Base-by-base conservation (phyloP, 163 green algal species). In the Volvox carteri region DNA sequence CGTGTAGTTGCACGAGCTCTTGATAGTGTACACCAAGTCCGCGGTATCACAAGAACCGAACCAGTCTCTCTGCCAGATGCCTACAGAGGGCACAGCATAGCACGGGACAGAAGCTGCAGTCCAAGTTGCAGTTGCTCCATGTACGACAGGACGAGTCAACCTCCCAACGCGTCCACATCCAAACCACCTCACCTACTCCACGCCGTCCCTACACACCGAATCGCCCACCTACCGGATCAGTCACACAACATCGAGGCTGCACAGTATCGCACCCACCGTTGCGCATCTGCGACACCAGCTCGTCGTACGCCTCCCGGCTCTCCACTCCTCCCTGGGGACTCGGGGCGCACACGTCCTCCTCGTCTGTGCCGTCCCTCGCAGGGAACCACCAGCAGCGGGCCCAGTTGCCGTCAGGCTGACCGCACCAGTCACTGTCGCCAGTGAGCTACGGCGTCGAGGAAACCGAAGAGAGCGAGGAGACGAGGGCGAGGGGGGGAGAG, bases 21-120 rank as follows among this genome's bases (percentile, higher is more conserved):
- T 81, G 50, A 88, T 74, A 35, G 83, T 88, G 50, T 81, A 88
- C 0, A 88, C 83, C 21, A 88, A 33, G 23, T 88, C 83, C 1
- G 83, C 35, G 68, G 83, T 88, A 35, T 70, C 62, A 37, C 83
- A 88, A 9, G n/a, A 25, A 68, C 81, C 81, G 35, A 79, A 88
- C 81, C 81, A 88, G 14, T 88, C 81, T n/a, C 3, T 33, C 48
- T 74, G 58, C 81, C 65, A 80, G 33, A 62, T 54, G 44, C 81
- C 81, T 88, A 65, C 12, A 44, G 23, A n/a, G n/a, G n/a, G n/a
- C n/a, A n/a, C n/a, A n/a, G n/a, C n/a, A n/a, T n/a, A n/a, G n/a
- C n/a, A n/a, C n/a, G n/a, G n/a, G n/a, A n/a, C n/a, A n/a, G n/a
- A n/a, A n/a, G n/a, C n/a, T n/a, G n/a, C n/a, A n/a, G n/a, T n/a